Base-by-base conservation (phyloP, 495 filamentous ascomycete genomes). In the Podospora tetraspora region DNA sequence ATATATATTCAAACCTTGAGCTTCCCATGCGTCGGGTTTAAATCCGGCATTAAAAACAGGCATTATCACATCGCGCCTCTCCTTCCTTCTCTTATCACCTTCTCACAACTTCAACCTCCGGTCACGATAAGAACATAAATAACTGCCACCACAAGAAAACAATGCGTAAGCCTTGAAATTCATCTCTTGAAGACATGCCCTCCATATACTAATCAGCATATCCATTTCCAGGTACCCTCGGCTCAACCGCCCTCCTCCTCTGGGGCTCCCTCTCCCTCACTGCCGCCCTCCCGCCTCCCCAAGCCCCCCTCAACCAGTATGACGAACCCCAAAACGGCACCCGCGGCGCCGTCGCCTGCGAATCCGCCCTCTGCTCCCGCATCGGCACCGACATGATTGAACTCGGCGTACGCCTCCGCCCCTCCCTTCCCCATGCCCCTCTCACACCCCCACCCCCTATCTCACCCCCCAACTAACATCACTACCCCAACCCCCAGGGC, bases 311-410 rank as follows among this genome's bases (percentile, higher is more conserved):
- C 59, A 12, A n/a, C 23, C 34, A 63, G n/a, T 11, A 22, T 21
- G 23, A 19, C 58, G n/a, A 6, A 12, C 16, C 19, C 62, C 5
- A 52, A 10, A 68, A n/a, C 6, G 76, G 73, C 7, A 76, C 66
- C n/a, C 62, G 67, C 22, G 93, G 93, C 1, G 93, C 91, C 56
- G 89, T 94, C n/a, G 91, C 93, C 1, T 90, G 87, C 43, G 92
- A 96, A 75, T 93, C 85, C 70, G 77, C 82, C 0, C 84, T 91
- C 71, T 96, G 93, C 72, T 93, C 90, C 70, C 76, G 87, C 22
- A 87, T 95, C 74, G 93, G 93, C 22, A 87, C 87, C 12, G 84
- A 92, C 16, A 83, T 93, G 57, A 75, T 96, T 59, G 81, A 87
- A 61, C 73, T 79, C 64, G 90, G 91, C 43, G 81, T 83, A 66